Conservation (phyloP, 2,329 filamentous ascomycete genomes). For the Calcarisporium arbuscula region DNA sequence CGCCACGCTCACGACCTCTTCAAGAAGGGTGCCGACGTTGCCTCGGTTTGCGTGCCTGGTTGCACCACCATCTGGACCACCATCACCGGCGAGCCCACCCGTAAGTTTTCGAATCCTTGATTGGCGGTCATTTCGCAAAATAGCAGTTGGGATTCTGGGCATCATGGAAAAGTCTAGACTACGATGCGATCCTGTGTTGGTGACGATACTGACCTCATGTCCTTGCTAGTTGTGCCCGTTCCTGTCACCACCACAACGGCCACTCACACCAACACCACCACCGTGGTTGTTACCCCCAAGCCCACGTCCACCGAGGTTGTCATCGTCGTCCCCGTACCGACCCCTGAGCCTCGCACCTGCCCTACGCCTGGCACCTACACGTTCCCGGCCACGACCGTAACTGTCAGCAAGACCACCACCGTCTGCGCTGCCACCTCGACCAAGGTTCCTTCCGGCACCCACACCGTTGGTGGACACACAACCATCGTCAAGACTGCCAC, state of each 20-base stretch:
- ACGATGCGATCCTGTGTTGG: too few relatives aligned
- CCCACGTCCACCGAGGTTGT: constrained; percentile 13
- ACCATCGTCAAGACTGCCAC: constrained; percentile 61
- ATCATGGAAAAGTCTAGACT: too few relatives aligned
- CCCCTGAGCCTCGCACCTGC: constrained; percentile 47
- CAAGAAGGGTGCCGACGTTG: constrained; percentile 37
- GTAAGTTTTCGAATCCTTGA: constrained; percentile 41
- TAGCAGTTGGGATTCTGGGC: too few relatives aligned
- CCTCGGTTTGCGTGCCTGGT: constrained; percentile 47
- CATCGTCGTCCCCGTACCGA: constrained; percentile 42
- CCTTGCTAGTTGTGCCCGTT: constrained; percentile 35
- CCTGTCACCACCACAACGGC: constrained; percentile 19
- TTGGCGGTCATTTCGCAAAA: too few relatives aligned
- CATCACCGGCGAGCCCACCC: constrained; percentile 58
- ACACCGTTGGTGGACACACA: constrained; percentile 68
- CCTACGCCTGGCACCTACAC: constrained; percentile 68
- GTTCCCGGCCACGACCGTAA: constrained; percentile 66
- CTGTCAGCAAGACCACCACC: constrained; percentile 59
- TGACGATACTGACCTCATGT: too few relatives aligned
- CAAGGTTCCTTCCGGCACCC: constrained; percentile 53
- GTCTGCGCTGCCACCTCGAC: constrained; percentile 60
- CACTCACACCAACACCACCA: constrained; percentile 13
- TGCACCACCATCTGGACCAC: constrained; percentile 73
- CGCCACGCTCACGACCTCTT: constrained; percentile 58
- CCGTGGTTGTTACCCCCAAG: constrained; percentile 9